These are phyloP conservation scores for Trichoderma sp. DNA, from an alignment of 2,329 filamentous ascomycete genomes.

Conservation along the genomic window DNA sequence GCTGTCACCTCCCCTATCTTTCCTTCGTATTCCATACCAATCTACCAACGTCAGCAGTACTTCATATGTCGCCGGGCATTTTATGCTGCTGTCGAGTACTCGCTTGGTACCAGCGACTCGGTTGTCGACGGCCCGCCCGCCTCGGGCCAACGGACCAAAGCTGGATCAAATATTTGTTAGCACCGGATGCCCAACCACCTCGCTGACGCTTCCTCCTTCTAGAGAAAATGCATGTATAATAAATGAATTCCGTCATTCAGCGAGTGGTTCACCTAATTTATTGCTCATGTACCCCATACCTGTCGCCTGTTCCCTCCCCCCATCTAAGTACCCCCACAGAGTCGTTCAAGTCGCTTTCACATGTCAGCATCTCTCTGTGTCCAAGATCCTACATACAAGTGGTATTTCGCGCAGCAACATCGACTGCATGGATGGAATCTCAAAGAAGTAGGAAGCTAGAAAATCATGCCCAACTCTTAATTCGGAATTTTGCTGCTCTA, in stretches of 20 bases:
- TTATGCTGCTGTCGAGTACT: not conserved
- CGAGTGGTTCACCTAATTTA: not conserved
- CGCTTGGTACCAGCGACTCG: not conserved
- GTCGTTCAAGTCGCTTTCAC: not conserved
- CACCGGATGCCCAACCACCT: not conserved
- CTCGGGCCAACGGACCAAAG: slow-evolving; percentile 15
- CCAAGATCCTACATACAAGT: not conserved
- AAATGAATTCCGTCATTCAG: not conserved
- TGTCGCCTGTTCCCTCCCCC: not conserved
- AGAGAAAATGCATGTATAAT: not conserved
- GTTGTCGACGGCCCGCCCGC: not conserved
- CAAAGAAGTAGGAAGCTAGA: not conserved
- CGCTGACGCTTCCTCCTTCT: not conserved
- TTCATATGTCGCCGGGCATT: not conserved
- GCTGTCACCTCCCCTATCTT: not conserved
- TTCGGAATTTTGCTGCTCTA: not conserved
- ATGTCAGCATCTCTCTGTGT: not conserved
- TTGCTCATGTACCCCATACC: not conserved
- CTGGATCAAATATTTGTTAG: not conserved
- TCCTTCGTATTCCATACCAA: not conserved
- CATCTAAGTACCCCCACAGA: not conserved
- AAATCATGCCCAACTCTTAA: not conserved
- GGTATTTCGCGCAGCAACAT: not conserved
- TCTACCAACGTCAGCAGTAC: not conserved
- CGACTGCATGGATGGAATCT: not conserved